Evolutionary conservation across 2,329 filamentous ascomycete species (phyloP).

Genomic region (Curvularia verruculosa): DNA sequence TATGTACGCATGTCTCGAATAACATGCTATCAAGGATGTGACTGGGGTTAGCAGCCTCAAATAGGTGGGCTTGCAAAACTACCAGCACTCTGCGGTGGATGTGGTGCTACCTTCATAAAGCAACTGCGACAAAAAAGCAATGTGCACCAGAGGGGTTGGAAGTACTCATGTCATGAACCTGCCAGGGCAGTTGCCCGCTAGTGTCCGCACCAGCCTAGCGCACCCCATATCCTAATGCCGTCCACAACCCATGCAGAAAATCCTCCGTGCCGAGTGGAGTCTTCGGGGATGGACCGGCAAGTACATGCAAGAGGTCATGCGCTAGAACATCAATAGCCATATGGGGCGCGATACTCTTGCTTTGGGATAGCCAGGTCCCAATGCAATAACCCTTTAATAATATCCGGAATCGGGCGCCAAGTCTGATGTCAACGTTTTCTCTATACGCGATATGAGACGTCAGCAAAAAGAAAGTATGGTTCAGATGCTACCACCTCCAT

Average conservation of each 20-base stretch:
- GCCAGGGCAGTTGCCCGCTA: constrained; percentile 3
- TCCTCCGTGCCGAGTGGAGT: background rate
- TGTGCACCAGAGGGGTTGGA: background rate
- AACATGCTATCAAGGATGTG: background rate
- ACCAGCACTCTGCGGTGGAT: background rate
- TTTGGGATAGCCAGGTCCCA: background rate
- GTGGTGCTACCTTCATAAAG: background rate
- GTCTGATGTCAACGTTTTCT: background rate
- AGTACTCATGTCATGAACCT: background rate
- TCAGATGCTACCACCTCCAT: background rate
- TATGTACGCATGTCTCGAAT: background rate
- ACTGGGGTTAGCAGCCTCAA: background rate
- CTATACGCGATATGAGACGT: background rate
- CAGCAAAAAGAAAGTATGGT: background rate
- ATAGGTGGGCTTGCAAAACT: background rate
- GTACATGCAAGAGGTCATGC: background rate
- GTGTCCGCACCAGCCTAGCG: constrained; percentile 5
- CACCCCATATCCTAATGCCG: constrained; percentile 2
- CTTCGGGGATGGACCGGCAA: constrained; percentile 1
- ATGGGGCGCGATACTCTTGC: background rate
- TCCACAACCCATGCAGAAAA: constrained; percentile 7
- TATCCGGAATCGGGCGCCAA: background rate
- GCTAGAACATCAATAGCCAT: background rate
- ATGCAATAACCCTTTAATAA: background rate
- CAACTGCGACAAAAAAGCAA: background rate